These are phyloP conservation scores for Rubroboletus satanas DNA, from an alignment of 768 basidiomycete genomes.

Conservation along the genomic window DNA sequence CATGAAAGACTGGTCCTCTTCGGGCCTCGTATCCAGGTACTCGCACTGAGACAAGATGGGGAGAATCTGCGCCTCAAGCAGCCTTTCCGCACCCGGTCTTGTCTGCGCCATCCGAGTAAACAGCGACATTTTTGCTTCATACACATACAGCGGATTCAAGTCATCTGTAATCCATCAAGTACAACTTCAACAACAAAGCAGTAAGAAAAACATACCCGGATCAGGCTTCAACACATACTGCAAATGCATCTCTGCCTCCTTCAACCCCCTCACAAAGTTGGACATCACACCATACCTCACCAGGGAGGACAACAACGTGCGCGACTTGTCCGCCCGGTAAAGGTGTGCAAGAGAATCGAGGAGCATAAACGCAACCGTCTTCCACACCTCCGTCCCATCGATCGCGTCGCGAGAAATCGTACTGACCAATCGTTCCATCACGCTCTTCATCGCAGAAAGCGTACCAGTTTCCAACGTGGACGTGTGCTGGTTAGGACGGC, in stretches of 20 bases:
- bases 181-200: not conserved
- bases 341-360: slow-evolving; percentile 78
- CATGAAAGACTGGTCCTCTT: slow-evolving; percentile 76
- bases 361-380: slow-evolving; percentile 89
- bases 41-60: slow-evolving; percentile 78
- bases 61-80: slow-evolving; percentile 75
- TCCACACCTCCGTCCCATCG: slow-evolving; percentile 96
- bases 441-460: slow-evolving; percentile 59
- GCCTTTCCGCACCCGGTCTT: slow-evolving; percentile 75
- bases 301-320: slow-evolving; percentile 54
- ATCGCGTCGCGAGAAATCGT: slow-evolving; percentile 86
- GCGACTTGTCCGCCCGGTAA: slow-evolving; percentile 65
- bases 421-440: slow-evolving; percentile 67
- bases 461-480: slow-evolving; percentile 58
- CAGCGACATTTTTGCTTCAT: slow-evolving; percentile 91
- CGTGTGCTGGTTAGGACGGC: not conserved
- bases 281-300: slow-evolving; percentile 72
- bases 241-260: slow-evolving; percentile 74
- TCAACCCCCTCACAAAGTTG: slow-evolving; percentile 79
- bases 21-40: slow-evolving; percentile 81
- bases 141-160: slow-evolving; percentile 87
- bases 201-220: slow-evolving; percentile 58
- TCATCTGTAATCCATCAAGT: slow-evolving; percentile 52
- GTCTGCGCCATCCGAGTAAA: slow-evolving; percentile 83
- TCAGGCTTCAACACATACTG: slow-evolving; percentile 81